Conservation (phyloP, 768 basidiomycete genomes). For the Boletellus sp. region DNA sequence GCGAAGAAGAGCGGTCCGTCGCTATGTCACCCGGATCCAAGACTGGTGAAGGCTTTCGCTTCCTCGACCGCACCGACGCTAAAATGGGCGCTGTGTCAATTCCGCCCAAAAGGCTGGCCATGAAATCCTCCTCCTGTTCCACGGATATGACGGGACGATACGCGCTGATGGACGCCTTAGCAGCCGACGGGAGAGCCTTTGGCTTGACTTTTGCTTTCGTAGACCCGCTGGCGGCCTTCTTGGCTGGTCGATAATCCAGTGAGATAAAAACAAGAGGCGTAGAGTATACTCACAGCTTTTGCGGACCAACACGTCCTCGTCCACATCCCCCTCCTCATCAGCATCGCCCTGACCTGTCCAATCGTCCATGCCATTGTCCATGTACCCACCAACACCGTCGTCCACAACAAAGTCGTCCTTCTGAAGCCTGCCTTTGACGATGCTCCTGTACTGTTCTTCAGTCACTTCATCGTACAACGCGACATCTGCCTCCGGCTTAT, state of each 20-base stretch:
- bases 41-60: constrained; percentile 63
- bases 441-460: constrained; percentile 82
- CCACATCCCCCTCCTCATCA: constrained; percentile 53
- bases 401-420: constrained; percentile 94
- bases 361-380: constrained; percentile 96
- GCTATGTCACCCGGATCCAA: constrained; percentile 34
- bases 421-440: constrained; percentile 80
- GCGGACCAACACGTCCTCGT: constrained; percentile 32
- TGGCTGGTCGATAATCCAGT: constrained; percentile 20
- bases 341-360: constrained; percentile 64
- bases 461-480: constrained; percentile 85
- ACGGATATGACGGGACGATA: constrained; percentile 76
- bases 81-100: constrained; percentile 54
- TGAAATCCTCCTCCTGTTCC: constrained; percentile 85
- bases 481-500: constrained; percentile 52
- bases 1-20: constrained; percentile 36
- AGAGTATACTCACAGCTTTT: constrained; percentile 37
- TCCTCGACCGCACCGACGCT: constrained; percentile 41
- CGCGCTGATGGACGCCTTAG: constrained; percentile 64
- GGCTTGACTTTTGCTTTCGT: constrained; percentile 38
- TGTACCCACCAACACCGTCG: constrained; percentile 87
- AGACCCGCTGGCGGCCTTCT: constrained; percentile 17
- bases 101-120: constrained; percentile 73
- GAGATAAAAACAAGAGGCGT: not conserved
- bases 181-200: constrained; percentile 47